Evolutionary conservation across 371 early-diverging fungal genomes (phyloP).

Genomic region (Synchytrium microbalum): DNA sequence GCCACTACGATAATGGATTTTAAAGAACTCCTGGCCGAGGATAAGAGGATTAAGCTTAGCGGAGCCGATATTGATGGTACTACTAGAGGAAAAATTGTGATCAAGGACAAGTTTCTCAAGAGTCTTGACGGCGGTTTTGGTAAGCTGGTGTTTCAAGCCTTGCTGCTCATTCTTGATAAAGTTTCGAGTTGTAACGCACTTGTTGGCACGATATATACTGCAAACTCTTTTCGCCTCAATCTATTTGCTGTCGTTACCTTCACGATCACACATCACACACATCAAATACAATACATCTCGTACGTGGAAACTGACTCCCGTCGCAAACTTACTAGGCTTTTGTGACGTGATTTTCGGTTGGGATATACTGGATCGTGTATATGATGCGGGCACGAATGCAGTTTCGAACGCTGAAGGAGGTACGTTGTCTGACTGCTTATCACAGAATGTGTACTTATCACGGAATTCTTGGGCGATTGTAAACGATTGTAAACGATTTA

Average conservation of each 20-base stretch:
- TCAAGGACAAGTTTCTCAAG: constrained; percentile 57
- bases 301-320: too few relatives aligned
- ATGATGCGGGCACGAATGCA: constrained; percentile 18
- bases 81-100: constrained; percentile 65
- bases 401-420: constrained; percentile 12
- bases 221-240: too few relatives aligned
- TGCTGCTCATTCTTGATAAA: too few relatives aligned
- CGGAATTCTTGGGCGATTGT: too few relatives aligned
- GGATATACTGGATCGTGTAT: constrained; percentile 24
- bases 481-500: too few relatives aligned
- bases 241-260: too few relatives aligned
- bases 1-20: too few relatives aligned
- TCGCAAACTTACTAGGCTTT: constrained; percentile 45
- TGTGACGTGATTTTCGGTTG: constrained; percentile 71
- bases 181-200: too few relatives aligned
- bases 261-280: constrained; percentile 5
- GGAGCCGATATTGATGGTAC: constrained; percentile 75
- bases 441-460: constrained; percentile 23
- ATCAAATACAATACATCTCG: too few relatives aligned
- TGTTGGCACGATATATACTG: too few relatives aligned
- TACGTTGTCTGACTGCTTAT: background rate
- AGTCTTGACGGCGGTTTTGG: constrained; percentile 64
- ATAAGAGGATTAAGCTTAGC: constrained; percentile 48
- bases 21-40: too few relatives aligned
- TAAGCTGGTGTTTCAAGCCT: too few relatives aligned